Percentiles rank a stretch among this genome's conserved stretches.
These are phyloP conservation scores for Platanthera zijinensis DNA, from an alignment of 106 monocot genomes.

Conservation along the genomic window DNA sequence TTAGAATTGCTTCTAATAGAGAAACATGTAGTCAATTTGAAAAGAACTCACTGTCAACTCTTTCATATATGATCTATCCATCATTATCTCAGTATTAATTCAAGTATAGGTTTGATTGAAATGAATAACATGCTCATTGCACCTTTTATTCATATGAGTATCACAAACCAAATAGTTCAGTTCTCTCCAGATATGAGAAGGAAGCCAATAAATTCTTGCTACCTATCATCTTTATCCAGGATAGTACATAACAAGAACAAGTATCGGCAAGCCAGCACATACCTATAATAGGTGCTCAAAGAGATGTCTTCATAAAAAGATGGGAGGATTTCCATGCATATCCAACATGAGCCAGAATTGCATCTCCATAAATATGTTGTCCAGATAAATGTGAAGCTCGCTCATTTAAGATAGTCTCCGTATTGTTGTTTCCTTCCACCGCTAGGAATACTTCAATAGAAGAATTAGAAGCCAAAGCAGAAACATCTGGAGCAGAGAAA, in stretches of 20 bases:
- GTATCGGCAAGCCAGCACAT: not conserved
- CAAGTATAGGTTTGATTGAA: no score
- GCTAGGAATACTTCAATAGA: constrained; percentile 12
- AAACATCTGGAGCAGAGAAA: constrained; percentile 35
- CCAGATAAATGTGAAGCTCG: constrained; percentile 77
- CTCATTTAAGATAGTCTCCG: constrained; percentile 29
- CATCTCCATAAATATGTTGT: constrained; percentile 86
- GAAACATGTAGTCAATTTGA: no score
- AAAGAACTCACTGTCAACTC: no score
- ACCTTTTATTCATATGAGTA: not conserved
- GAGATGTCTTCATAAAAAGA: constrained; percentile 68
- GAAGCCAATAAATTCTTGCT: not conserved
- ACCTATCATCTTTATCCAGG: not conserved
- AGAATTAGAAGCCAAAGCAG: constrained; percentile 16
- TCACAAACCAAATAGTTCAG: not conserved
- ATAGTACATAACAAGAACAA: not conserved
- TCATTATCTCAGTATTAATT: no score
- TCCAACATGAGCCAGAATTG: constrained; percentile 74
- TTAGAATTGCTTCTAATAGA: not conserved
- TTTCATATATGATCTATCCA: no score
- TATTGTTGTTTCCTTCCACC: constrained; percentile 12
- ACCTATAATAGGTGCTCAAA: constrained; percentile 80
- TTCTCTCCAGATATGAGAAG: not conserved
- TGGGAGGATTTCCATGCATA: constrained; percentile 67
- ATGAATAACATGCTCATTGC: no score